A percentile compares a stretch with the other conserved stretches of the same genome.
These are phyloP conservation scores for Saccharomycopsis fodiens DNA, from an alignment of 805 yeast species.

Conservation along the genomic window DNA sequence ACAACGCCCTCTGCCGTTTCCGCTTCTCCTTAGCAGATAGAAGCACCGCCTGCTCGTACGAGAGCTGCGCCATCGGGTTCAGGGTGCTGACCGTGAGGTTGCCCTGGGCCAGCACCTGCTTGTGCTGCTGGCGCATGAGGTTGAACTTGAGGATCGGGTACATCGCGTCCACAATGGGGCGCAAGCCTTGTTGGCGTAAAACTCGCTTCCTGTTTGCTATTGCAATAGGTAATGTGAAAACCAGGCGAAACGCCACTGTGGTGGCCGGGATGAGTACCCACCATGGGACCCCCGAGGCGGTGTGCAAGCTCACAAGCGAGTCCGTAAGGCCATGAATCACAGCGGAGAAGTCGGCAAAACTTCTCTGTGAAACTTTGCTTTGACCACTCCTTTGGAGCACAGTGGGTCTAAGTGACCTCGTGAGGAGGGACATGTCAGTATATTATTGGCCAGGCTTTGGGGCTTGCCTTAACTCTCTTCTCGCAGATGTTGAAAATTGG, in stretches of 20 bases:
- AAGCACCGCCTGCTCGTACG: conserved; percentile 71
- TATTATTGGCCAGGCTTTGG: too few species aligned
- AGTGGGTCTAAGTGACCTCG: too few species aligned
- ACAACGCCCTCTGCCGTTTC: conserved; percentile 65
- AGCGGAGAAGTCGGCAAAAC: conserved; percentile 7
- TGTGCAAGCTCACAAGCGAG: conserved; percentile 41
- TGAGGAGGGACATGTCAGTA: too few species aligned
- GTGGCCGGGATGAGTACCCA: conserved; percentile 68
- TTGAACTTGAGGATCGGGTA: conserved; percentile 59
- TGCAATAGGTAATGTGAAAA: conserved; percentile 73
- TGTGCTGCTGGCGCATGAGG: conserved; percentile 30
- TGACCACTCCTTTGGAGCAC: not conserved
- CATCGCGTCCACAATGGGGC: conserved; percentile 68
- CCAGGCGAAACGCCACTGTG: conserved; percentile 57
- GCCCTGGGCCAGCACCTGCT: conserved; percentile 15
- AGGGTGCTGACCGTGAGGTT: conserved; percentile 21
- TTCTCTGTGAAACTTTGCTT: not conserved
- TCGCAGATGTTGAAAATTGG: too few species aligned
- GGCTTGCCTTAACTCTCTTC: too few species aligned
- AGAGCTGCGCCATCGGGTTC: conserved; percentile 35
- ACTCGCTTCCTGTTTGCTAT: conserved; percentile 61
- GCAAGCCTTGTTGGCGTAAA: conserved; percentile 60
- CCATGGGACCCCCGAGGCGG: conserved; percentile 69
- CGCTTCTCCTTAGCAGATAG: conserved; percentile 72
- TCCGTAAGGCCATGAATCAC: conserved; percentile 22